Conservation (phyloP, 495 filamentous ascomycete species). For the Schizothecium vesticola region DNA sequence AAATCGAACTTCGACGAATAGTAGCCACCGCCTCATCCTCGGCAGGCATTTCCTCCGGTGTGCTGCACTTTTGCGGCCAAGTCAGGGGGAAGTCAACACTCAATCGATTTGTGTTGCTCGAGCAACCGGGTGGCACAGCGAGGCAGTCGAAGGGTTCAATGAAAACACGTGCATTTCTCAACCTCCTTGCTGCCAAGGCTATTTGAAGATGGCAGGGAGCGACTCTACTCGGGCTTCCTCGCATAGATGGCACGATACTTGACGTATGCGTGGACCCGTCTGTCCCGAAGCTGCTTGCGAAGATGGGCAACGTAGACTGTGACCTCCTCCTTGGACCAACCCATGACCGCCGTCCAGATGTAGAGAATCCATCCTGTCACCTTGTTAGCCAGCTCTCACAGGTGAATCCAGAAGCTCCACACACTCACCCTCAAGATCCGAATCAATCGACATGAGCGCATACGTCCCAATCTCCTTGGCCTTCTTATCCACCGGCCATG, state of each 20-base stretch:
- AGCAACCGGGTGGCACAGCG: neutral
- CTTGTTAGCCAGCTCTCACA: neutral
- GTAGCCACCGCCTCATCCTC: too few species aligned
- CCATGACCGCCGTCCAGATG: conserved; percentile 5
- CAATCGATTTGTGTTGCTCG: neutral
- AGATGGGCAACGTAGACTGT: conserved; percentile 1
- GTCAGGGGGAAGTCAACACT: neutral
- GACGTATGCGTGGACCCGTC: conserved; percentile 4
- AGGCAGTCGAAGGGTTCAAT: neutral
- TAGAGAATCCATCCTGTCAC: conserved; percentile 6
- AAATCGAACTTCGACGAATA: too few species aligned
- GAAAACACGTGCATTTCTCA: neutral
- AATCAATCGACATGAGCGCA: neutral
- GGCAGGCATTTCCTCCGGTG: too few species aligned
- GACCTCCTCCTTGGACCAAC: conserved; percentile 6
- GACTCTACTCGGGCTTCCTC: neutral
- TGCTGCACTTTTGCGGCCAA: too few species aligned
- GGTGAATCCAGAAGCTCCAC: neutral
- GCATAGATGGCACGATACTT: neutral
- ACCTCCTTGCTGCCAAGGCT: neutral
- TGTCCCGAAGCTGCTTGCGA: conserved; percentile 3
- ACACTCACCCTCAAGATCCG: conserved; percentile 5
- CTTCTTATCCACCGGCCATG: conserved; percentile 1
- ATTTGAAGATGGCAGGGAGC: neutral
- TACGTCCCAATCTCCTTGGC: conserved; percentile 6